Base-by-base conservation (phyloP, 1,139 yeast genomes). In the Debaryomyces psychrophilus region DNA sequence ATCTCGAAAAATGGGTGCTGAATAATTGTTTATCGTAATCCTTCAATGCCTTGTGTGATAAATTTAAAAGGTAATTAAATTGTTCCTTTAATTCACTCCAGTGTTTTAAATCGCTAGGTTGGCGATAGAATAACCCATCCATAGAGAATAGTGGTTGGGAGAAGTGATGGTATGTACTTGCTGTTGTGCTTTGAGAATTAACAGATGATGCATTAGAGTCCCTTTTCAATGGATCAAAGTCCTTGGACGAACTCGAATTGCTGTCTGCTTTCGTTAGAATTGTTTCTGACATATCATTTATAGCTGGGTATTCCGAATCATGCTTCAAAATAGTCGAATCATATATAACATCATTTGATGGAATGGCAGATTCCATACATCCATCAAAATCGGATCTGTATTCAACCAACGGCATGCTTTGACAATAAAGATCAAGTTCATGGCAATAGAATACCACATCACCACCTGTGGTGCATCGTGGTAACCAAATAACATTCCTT, bases 401-500 rank as follows among this genome's bases (percentile, higher is more conserved):
- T 1, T 57, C 53, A 3, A 62, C 50, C 47, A 80, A 62, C 0
- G 92, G 90, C 31, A 82, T 56, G 7, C 79, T 74, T 37, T 73
- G 73, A 53, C 88, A 81, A 54, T 78, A 81, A 1, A 84, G 67
- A 53, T 83, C 77, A 43, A 85, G 64, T 36, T 82, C 81, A 38
- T 81, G 77, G 54, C 83, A 82, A 61, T 79, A 83, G 61, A 74
- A 86, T 2, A 83, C 65, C 22, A 83, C 64, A 44, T 77, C 77
- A n/a, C 83, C 86, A 44, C 72, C 76, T 8, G 72, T 67, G 2
- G 86, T 77, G n/a, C 77, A 67, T 44, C 77, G 74, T 0, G 90
- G 86, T 0, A 83, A 63, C 90, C 79, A 75, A 1, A 67, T 56
- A 2, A 71, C 65, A 11, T 62, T 60, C 49, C 55, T 60, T 23